Percentiles rank a stretch among this genome's conserved stretches.
These are phyloP conservation scores for Sarcodon aspratus DNA, from an alignment of 768 basidiomycete genomes.

Conservation along the genomic window DNA sequence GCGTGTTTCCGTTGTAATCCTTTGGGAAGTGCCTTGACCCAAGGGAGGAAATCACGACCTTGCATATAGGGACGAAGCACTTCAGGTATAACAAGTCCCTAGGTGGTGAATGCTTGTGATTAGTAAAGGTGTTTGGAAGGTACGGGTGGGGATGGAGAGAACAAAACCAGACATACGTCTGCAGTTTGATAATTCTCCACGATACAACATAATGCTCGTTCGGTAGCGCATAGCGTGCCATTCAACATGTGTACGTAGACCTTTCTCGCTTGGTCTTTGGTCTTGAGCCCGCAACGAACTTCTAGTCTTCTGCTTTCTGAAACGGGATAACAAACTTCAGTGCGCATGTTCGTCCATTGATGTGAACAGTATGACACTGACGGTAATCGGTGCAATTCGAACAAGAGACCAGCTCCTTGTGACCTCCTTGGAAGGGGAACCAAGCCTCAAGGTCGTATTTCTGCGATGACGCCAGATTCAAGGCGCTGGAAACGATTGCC, in stretches of 20 bases:
- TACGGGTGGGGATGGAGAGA: neutral
- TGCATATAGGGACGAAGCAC: slow-evolving; percentile 92
- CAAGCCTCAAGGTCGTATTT: slow-evolving; percentile 98
- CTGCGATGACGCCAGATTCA: slow-evolving; percentile 94
- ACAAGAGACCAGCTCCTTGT: slow-evolving; percentile 96
- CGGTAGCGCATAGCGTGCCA: slow-evolving; percentile 93
- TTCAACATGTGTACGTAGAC: slow-evolving; percentile 99
- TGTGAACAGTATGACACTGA: slow-evolving; percentile 29
- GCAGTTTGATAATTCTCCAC: slow-evolving; percentile 99
- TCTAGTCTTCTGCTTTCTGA: slow-evolving; percentile 89
- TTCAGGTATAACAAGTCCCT: slow-evolving; percentile 89
- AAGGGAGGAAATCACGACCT: slow-evolving; percentile 82
- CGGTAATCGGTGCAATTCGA: slow-evolving; percentile 99
- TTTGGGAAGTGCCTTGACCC: slow-evolving; percentile 75
- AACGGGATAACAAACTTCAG: neutral
- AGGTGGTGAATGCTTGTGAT: neutral
- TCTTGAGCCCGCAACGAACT: slow-evolving; percentile 86
- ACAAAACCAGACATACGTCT: slow-evolving; percentile 46
- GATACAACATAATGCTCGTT: slow-evolving; percentile 91
- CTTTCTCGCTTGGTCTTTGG: slow-evolving; percentile 82
- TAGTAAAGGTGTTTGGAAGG: neutral
- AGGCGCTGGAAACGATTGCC: slow-evolving; percentile 89
- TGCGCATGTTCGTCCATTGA: neutral
- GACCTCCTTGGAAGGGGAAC: slow-evolving; percentile 95
- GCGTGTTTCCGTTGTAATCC: slow-evolving; percentile 62